A percentile compares a stretch with the other conserved stretches of the same genome.
These are phyloP conservation scores for Phytophthora foliorum DNA, from an alignment of 352 stramenopile genomes.

Conservation along the genomic window DNA sequence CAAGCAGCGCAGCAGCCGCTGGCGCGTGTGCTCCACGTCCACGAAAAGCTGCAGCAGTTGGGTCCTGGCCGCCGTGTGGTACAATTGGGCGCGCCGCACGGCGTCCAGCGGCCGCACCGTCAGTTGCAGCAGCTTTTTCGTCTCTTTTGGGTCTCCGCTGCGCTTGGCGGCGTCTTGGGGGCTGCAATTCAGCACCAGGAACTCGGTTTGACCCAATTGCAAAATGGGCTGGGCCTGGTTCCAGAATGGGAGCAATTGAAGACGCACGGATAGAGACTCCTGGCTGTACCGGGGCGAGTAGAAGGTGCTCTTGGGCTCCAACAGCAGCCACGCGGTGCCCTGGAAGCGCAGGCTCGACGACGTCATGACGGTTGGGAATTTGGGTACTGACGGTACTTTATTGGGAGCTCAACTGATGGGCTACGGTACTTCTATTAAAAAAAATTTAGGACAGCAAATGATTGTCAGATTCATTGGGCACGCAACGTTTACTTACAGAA, in stretches of 20 bases:
- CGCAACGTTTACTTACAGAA: too few relatives aligned
- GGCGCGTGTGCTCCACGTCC: constrained; percentile 35
- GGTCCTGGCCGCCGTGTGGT: constrained; percentile 54
- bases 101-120: constrained; percentile 56
- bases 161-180: constrained; percentile 20
- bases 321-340: constrained; percentile 43
- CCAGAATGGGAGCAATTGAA: constrained; percentile 46
- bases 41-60: constrained; percentile 53
- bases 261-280: constrained; percentile 27
- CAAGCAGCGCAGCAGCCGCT: constrained; percentile 33
- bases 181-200: constrained; percentile 34
- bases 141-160: constrained; percentile 35
- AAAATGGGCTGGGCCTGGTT: constrained; percentile 42
- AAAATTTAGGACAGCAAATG: too few relatives aligned
- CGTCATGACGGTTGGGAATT: too few relatives aligned
- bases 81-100: constrained; percentile 45
- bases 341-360: constrained; percentile 30
- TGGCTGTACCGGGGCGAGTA: constrained; percentile 47
- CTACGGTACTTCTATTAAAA: neutral
- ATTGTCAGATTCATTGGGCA: too few relatives aligned
- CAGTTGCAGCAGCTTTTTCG: constrained; percentile 43
- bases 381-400: neutral
- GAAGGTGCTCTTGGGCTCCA: constrained; percentile 49
- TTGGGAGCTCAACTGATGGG: neutral
- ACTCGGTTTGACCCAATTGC: constrained; percentile 31